Evolutionary conservation across 805 yeast genomes (phyloP), one percentile per base, ranked within the genome.

Genomic region (Scheffersomyces coipomensis): DNA sequence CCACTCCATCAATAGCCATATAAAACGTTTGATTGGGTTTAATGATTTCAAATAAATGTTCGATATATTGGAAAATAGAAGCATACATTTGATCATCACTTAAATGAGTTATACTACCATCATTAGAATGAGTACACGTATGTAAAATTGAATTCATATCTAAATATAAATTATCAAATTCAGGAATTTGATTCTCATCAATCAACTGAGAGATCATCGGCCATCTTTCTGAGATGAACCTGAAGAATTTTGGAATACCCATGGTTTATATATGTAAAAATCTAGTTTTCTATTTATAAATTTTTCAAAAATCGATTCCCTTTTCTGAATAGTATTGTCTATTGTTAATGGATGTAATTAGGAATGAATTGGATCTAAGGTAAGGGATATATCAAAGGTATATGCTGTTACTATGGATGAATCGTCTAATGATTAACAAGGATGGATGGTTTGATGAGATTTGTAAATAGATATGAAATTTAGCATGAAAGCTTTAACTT

Each of bases 1-100:
- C 99, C 37, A 91, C 98, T 59, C 99, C 99, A 67, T 91, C 99
- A 53, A 91, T 87, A 3, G 99, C 98, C 96, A 91, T 89, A 59
- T 85, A 90, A 51, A 91, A 87, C 11, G 84, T 79, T 57, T 88
- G 77, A 52, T 85, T 75, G 7, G 99, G 99, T 59, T 82, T 81
- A 48, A 93, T 89, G 19, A 88, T 79, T 45, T 83, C 83, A 55
- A 93, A 91, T 41, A 93, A 69, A 62, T 93, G 97, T 60, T 93
- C 99, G 47, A 93, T 91, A 56, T 93, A 93, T 24, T 87, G 84
- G 68, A 90, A 91, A 34, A 93, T 89, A n/a, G 91, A 84, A 13
- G 88, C 82, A 66, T 81, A 93, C 75, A 89, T 90, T 58, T 88
- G 90, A 53, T 90, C 96, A 47, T 93, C 98, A 3, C 91, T 75